Base-by-base conservation (phyloP, 139 green algal genomes). In the Deuterostichococcus epilithicus region DNA sequence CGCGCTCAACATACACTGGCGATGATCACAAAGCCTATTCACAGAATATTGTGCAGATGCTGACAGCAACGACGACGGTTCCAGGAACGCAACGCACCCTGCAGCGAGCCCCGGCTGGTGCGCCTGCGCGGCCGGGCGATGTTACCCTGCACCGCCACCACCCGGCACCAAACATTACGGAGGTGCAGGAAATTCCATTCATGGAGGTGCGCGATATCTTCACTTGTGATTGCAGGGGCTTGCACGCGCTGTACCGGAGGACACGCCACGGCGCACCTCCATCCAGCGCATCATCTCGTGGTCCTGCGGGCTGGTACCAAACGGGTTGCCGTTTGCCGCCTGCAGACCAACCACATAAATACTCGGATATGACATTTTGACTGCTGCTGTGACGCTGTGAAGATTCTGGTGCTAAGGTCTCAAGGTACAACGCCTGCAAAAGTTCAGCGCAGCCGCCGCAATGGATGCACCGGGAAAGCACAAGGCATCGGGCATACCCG, bases 211-310 rank as follows among this genome's bases (percentile, higher is more conserved):
- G 20, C 15, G 1, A 70, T 23, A 3, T n/a, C 20, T 2, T 37
- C 2, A 1, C 37, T 39, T 25, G 18, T 15, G 1, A 25, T 66
- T 75, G 1, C 1, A n/a, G 68, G 35, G 39, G 2, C 25, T 3
- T 63, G 18, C 45, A 34, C 38, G 39, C 22, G 32, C 20, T n/a
- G 25, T 26, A 1, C 65, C 25, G 65, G n/a, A 4, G 25, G 65
- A 34, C 34, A n/a, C 3, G n/a, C n/a, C 36, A 8, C 1, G 2
- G 2, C 39, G 6, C 52, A 75, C 78, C 78, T 82, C 72, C 83
- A 89, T 89, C 52, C 88, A 89, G 23, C 68, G 28, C 45, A 78
- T 69, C 83, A 83, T 86, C 76, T 86, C 85, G 39, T 74, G 58
- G 65, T 86, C 82, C 36, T 79, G 30, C 25, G 85, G 85, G 32